Percentiles rank a stretch among this genome's conserved stretches.
Evolutionary conservation across 1,284 basidiomycete genomes (phyloP).

Genomic region (Ceratobasidium sp.): DNA sequence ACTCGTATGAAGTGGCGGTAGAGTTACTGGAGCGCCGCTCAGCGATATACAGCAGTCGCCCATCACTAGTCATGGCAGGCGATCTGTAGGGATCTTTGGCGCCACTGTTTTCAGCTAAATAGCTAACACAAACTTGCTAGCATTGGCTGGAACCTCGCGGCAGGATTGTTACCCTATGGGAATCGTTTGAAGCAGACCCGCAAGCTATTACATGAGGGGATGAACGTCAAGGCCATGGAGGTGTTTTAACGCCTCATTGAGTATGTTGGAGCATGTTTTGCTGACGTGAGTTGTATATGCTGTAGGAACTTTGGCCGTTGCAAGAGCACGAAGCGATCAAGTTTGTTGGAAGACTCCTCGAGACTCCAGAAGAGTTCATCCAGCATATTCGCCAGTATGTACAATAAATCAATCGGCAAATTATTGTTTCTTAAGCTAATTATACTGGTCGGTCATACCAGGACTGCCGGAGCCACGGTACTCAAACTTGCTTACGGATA

Average conservation of each 20-base stretch:
- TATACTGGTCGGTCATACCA: neutral
- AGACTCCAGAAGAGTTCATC: neutral
- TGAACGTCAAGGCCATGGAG: conserved; percentile 9
- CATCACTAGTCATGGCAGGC: conserved; percentile 7
- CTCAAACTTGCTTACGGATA: conserved; percentile 33
- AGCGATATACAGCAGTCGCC: conserved; percentile 14
- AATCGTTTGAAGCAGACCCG: conserved; percentile 11
- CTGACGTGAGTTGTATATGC: neutral
- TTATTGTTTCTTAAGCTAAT: neutral
- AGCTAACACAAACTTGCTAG: neutral
- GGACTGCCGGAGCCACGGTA: conserved; percentile 4
- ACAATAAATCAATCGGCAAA: neutral
- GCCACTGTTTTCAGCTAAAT: neutral
- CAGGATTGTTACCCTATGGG: neutral
- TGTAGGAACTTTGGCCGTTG: neutral
- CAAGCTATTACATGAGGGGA: conserved; percentile 14
- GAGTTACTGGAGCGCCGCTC: conserved; percentile 24
- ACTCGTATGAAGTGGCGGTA: conserved; percentile 13
- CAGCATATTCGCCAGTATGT: conserved; percentile 29
- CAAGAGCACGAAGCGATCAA: conserved; percentile 35
- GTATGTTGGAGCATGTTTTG: neutral
- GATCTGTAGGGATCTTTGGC: conserved; percentile 6
- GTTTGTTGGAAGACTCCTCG: conserved; percentile 12
- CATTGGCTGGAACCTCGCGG: conserved; percentile 5
- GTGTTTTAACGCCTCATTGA: neutral